phyloP scores from a whole-genome alignment of 2,329 filamentous ascomycete species.

The Clarireedia paspali region DNA sequence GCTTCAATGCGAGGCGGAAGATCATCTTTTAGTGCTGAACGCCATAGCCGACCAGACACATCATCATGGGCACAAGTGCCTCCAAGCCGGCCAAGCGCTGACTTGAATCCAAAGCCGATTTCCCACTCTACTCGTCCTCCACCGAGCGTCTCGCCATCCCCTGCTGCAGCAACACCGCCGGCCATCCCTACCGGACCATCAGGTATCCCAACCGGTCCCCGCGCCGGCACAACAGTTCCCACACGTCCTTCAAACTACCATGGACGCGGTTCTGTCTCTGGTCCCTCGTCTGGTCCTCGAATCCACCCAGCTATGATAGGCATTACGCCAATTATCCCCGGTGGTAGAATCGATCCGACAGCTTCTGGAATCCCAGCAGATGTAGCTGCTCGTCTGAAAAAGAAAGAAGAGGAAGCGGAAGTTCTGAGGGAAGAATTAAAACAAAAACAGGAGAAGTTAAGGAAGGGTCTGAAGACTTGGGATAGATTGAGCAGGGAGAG shows the following conservation, averaged over 20 bases:
- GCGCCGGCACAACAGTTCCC: slow-evolving; percentile 20
- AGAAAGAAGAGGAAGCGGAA: slow-evolving; percentile 29
- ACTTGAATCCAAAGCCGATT: slow-evolving; percentile 13
- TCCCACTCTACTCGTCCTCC: slow-evolving; percentile 18
- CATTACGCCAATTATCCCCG: slow-evolving; percentile 26
- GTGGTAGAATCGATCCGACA: slow-evolving; percentile 27
- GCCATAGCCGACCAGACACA: slow-evolving; percentile 21
- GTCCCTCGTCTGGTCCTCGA: slow-evolving; percentile 20
- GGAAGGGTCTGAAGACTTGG: slow-evolving; percentile 26
- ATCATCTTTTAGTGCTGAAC: slow-evolving; percentile 25
- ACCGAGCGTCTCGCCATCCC: slow-evolving; percentile 24
- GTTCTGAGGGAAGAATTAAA: slow-evolving; percentile 24
- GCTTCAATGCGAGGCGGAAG: slow-evolving; percentile 25
- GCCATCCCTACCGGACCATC: slow-evolving; percentile 24
- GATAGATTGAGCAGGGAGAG: slow-evolving; percentile 27
- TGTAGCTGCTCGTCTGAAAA: slow-evolving; percentile 23
- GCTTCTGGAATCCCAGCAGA: slow-evolving; percentile 25
- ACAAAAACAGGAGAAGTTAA: slow-evolving; percentile 27
- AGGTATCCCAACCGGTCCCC: slow-evolving; percentile 26
- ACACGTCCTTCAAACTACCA: slow-evolving; percentile 23
- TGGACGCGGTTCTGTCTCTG: slow-evolving; percentile 9
- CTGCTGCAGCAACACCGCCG: slow-evolving; percentile 17
- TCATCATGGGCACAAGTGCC: slow-evolving; percentile 25
- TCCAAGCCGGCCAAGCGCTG: slow-evolving; percentile 14
- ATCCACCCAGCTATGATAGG: slow-evolving; percentile 29